phyloP scores from a whole-genome alignment of 2,329 filamentous ascomycete species.

The Chlorencoelia australis region DNA sequence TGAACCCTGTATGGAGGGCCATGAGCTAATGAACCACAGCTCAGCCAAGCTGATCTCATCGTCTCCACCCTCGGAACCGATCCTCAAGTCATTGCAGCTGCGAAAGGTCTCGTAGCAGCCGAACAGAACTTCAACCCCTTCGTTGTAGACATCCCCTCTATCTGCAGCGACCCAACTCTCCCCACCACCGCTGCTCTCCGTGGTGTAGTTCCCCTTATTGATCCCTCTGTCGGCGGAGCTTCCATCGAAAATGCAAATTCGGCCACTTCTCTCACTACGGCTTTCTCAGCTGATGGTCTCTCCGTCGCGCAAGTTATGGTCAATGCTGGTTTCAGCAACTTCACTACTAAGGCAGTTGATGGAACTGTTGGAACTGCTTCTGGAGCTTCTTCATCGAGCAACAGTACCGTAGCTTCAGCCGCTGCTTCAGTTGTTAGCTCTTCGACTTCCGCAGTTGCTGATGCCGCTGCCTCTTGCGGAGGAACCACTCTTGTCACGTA shows the following conservation, averaged over 20 bases:
- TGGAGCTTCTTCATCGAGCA: slow-evolving; percentile 2
- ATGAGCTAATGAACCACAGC: slow-evolving; percentile 33
- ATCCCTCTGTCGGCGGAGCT: slow-evolving; percentile 49
- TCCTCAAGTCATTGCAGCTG: slow-evolving; percentile 49
- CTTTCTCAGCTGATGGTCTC: slow-evolving; percentile 49
- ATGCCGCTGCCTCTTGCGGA: slow-evolving; percentile 8
- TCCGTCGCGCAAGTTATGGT: slow-evolving; percentile 55
- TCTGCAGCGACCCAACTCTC: slow-evolving; percentile 54
- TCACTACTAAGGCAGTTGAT: slow-evolving; percentile 35
- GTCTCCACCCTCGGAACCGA: slow-evolving; percentile 49
- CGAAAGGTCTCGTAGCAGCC: slow-evolving; percentile 51
- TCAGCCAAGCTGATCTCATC: slow-evolving; percentile 54
- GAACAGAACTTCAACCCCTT: slow-evolving; percentile 69
- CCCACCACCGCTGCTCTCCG: slow-evolving; percentile 50
- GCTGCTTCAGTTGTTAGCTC: slow-evolving; percentile 7
- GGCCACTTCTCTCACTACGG: slow-evolving; percentile 37
- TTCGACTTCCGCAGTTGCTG: slow-evolving; percentile 5
- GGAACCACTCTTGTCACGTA: slow-evolving; percentile 17
- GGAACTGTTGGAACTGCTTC: slow-evolving; percentile 29
- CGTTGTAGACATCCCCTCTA: slow-evolving; percentile 44
- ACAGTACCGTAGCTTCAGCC: slow-evolving; percentile 8
- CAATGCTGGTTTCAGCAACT: slow-evolving; percentile 53
- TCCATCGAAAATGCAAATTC: slow-evolving; percentile 52
- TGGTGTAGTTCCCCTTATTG: slow-evolving; percentile 57
- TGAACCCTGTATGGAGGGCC: too few species aligned